A percentile compares a stretch with the other conserved stretches of the same genome.
phyloP scores from a whole-genome alignment of 75 land plant species.

The Pinus tabuliformis region DNA sequence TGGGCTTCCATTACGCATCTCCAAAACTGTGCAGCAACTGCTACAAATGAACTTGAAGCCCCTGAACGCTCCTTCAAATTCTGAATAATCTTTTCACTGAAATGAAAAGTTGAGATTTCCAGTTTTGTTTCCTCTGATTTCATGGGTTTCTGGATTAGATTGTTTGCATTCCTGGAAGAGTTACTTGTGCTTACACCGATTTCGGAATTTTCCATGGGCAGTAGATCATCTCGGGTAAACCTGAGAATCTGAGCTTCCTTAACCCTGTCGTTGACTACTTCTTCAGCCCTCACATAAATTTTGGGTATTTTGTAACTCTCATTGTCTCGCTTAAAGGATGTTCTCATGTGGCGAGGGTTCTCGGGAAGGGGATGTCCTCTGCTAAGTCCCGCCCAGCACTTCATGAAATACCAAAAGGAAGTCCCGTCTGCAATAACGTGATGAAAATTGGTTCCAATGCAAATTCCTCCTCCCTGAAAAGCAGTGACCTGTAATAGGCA shows the following conservation, averaged over 20 bases:
- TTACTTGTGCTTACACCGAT: background rate
- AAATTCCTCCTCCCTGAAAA: conserved; percentile 3
- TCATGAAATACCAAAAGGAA: conserved; percentile 39
- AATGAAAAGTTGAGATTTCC: background rate
- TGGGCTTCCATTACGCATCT: conserved; percentile 21
- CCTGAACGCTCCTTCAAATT: background rate
- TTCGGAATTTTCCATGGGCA: conserved; percentile 2
- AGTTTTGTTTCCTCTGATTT: conserved; percentile 6
- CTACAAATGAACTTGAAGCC: conserved; percentile 17
- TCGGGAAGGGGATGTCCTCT: background rate
- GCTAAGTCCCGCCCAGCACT: conserved; percentile 39
- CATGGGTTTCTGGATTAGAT: background rate
- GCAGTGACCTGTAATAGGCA: background rate
- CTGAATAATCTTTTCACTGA: background rate
- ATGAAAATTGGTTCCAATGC: background rate
- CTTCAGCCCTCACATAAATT: background rate
- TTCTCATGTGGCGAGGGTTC: background rate
- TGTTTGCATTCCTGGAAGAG: background rate
- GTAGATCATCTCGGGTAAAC: background rate
- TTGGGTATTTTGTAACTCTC: background rate
- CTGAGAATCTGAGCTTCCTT: background rate
- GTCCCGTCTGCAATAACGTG: background rate
- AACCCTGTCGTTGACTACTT: background rate
- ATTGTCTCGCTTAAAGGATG: background rate
- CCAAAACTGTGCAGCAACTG: conserved; percentile 38